A percentile compares a stretch with the other conserved stretches of the same genome.
phyloP scores from a whole-genome alignment of 768 basidiomycete genomes.

The Podaxis sp. region DNA sequence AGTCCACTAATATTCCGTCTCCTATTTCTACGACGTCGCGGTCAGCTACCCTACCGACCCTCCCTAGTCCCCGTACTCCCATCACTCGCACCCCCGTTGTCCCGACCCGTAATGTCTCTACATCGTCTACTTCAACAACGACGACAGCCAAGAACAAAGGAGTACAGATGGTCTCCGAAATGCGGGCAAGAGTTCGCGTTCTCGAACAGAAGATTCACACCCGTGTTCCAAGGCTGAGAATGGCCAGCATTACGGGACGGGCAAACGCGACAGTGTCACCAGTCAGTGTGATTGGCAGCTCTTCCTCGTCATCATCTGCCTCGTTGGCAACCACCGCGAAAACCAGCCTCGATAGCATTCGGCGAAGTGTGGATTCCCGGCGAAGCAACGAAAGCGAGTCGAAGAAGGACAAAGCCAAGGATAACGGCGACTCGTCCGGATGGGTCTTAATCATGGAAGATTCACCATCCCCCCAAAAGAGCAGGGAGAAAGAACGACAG shows the following conservation, averaged over 20 bases:
- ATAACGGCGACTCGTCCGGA: slow-evolving; percentile 64
- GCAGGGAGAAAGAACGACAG: slow-evolving; percentile 45
- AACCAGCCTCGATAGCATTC: slow-evolving; percentile 45
- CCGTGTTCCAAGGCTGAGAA: slow-evolving; percentile 79
- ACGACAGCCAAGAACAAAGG: slow-evolving; percentile 73
- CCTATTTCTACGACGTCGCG: slow-evolving; percentile 49
- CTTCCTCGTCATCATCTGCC: slow-evolving; percentile 36
- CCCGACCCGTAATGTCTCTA: slow-evolving; percentile 32
- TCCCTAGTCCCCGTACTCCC: slow-evolving; percentile 47
- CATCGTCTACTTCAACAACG: slow-evolving; percentile 41
- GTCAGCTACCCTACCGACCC: slow-evolving; percentile 56
- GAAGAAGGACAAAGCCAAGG: slow-evolving; percentile 46
- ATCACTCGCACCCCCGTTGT: slow-evolving; percentile 37
- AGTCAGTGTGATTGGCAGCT: slow-evolving; percentile 30
- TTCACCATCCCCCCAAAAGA: slow-evolving; percentile 68
- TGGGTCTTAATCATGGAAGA: slow-evolving; percentile 93
- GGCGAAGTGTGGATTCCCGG: slow-evolving; percentile 44
- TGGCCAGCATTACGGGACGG: slow-evolving; percentile 72
- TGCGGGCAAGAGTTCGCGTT: slow-evolving; percentile 81
- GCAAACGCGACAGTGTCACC: slow-evolving; percentile 22
- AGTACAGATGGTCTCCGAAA: slow-evolving; percentile 91
- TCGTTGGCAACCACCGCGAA: slow-evolving; percentile 42
- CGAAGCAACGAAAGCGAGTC: slow-evolving; percentile 45
- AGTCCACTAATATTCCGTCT: slow-evolving; percentile 44
- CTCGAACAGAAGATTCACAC: slow-evolving; percentile 87